Conservation (phyloP, 495 filamentous ascomycete species). For the Trichoderma parareesei region DNA sequence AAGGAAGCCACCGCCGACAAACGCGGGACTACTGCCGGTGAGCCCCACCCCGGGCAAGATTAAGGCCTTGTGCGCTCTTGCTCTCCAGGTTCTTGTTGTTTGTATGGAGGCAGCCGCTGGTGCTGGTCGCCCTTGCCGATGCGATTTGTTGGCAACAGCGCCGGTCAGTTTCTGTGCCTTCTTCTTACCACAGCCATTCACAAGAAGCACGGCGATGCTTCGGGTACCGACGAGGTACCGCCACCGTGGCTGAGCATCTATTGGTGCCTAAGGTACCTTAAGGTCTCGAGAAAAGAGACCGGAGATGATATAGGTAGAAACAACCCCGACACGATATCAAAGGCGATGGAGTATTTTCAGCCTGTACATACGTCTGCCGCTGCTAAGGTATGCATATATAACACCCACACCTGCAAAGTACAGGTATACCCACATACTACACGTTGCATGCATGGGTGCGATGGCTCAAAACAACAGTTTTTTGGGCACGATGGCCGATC, state of each 20-base stretch:
- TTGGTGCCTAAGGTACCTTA: not conserved
- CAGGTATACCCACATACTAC: conserved; percentile 7
- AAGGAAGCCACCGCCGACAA: not conserved
- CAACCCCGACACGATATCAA: not conserved
- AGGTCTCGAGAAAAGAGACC: not conserved
- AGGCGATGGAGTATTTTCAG: not conserved
- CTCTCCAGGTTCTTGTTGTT: not conserved
- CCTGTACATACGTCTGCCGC: not conserved
- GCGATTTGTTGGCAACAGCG: no score
- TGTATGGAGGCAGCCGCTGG: not conserved
- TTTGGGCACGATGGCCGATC: conserved; percentile 2
- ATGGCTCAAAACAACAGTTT: not conserved
- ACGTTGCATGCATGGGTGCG: conserved; percentile 1
- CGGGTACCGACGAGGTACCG: not conserved
- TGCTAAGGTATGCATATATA: not conserved
- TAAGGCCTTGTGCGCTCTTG: not conserved
- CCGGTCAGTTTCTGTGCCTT: no score
- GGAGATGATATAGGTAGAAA: not conserved
- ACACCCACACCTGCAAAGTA: not conserved
- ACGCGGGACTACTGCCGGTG: conserved; percentile 9
- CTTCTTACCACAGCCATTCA: no score
- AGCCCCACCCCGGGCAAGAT: not conserved
- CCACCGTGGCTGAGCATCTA: not conserved
- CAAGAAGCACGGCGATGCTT: not conserved
- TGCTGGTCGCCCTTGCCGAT: not conserved